Evolutionary conservation across 805 yeast genomes (phyloP), one percentile per base, ranked within the genome.

Genomic region (Pichia scutulata): DNA sequence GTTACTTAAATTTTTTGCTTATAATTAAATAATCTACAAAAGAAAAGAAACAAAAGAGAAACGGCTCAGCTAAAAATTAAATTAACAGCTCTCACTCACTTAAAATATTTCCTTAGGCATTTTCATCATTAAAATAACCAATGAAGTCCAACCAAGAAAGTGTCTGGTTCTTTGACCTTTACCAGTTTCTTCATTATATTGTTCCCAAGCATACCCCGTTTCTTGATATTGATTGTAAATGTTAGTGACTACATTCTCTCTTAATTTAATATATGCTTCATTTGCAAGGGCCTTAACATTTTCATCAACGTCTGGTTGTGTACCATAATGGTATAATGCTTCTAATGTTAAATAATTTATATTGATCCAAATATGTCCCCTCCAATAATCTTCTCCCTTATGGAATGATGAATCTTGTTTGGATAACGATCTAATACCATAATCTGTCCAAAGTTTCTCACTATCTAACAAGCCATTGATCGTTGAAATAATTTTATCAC

Each of bases 91-190:
- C 28, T 26, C 28, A 26, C 28, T 26, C 28, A 28, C 33, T 28
- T 13, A 28, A 13, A 28, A 28, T 28, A 28, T 28, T 28, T 46
- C 55, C 51, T 77, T 82, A 1, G 93, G 92, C 93, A 86, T 84
- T 49, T 77, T 76, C 92, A 93, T 85, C 61, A 93, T 86, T 54
- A 80, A 72, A 6, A 86, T 79, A 13, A 86, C 85, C 52, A 89
- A 69, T 1, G 95, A 81, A 1, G 97, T 83, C 99, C 99, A 93
- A 2, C 99, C 99, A 41, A 88, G 73, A 69, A 93, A 93, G 63
- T 88, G 92, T 65, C 86, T 83, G 10, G 92, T 90, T 8, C 97
- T 90, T 56, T 78, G 77, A 3, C 89, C 86, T 2, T 68, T 63
- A 1, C 99, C 99, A 9, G 81, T 80, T 14, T 59, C 62, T 54